Conservation (phyloP, 805 yeast genomes). For the Starmerella vaccinii region DNA sequence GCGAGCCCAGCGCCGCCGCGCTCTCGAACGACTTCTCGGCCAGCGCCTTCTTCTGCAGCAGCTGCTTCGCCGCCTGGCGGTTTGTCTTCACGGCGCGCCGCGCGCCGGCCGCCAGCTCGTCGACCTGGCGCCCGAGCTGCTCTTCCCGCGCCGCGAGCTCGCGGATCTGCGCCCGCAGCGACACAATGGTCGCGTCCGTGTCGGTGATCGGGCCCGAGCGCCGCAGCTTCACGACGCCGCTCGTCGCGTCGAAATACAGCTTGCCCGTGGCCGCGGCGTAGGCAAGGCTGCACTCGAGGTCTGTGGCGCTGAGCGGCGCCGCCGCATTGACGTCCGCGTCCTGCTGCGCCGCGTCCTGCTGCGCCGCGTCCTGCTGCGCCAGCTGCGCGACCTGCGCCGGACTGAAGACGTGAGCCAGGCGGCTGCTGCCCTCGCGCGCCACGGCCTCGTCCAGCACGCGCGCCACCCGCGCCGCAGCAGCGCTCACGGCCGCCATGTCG, state of each 20-base stretch:
- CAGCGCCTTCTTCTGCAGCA: conserved; percentile 24
- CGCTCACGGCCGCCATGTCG: conserved; percentile 18
- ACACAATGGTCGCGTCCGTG: conserved; percentile 14
- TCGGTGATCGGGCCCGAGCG: conserved; percentile 12
- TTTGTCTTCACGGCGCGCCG: conserved; percentile 14
- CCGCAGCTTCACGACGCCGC: conserved; percentile 21
- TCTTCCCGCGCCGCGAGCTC: conserved; percentile 23
- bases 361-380: conserved; percentile 16
- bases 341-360: conserved; percentile 16
- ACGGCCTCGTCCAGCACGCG: conserved; percentile 7
- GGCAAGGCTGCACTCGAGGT: conserved; percentile 24
- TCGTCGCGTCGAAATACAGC: conserved; percentile 15
- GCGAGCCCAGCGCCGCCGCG: conserved; percentile 28
- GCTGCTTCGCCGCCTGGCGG: conserved; percentile 14
- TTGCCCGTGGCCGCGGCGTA: conserved; percentile 24
- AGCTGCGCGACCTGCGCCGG: conserved; percentile 8
- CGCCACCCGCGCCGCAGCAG: conserved; percentile 11
- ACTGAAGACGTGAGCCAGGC: conserved; percentile 9
- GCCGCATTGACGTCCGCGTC: conserved; percentile 8
- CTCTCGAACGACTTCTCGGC: conserved; percentile 21
- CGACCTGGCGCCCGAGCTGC: conserved; percentile 19
- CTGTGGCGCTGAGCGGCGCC: conserved; percentile 15
- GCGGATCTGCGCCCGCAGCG: conserved; percentile 15
- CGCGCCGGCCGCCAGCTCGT: conserved; percentile 24
- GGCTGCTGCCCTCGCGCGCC: conserved; percentile 11